Percentiles rank a stretch among this genome's conserved stretches.
Conservation (phyloP, 345 rosid species). For the Euphorbia peplus region DNA sequence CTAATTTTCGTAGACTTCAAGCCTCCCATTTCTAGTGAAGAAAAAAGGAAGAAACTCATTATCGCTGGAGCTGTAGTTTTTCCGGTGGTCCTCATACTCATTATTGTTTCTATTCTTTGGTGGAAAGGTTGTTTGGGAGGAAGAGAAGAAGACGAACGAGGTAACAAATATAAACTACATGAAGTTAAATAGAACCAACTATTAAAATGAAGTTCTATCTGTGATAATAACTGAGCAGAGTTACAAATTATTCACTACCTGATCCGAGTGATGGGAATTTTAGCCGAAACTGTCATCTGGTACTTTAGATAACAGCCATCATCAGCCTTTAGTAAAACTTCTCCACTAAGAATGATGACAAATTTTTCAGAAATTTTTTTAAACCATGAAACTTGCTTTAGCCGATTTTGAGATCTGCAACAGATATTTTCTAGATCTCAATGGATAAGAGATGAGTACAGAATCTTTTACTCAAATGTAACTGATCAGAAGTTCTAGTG, state of each 20-base stretch:
- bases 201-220: too few relatives aligned
- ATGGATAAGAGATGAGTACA: too few relatives aligned
- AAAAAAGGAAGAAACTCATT: constrained; percentile 22
- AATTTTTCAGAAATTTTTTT: neutral
- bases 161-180: constrained; percentile 10
- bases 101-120: constrained; percentile 20
- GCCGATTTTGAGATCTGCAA: too few relatives aligned
- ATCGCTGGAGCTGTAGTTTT: constrained; percentile 30
- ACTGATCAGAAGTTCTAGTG: too few relatives aligned
- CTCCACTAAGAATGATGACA: neutral
- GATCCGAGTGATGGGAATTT: neutral
- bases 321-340: neutral
- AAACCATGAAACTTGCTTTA: too few relatives aligned
- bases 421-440: too few relatives aligned
- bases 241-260: neutral
- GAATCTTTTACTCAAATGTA: too few relatives aligned
- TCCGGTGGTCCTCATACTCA: constrained; percentile 22
- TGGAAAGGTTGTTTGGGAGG: constrained; percentile 40
- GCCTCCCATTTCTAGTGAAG: neutral
- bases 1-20: neutral
- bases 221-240: too few relatives aligned
- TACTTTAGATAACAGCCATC: neutral
- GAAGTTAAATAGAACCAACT: neutral
- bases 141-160: constrained; percentile 9
- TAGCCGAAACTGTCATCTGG: neutral